phyloP scores from a whole-genome alignment of 352 stramenopile genomes.

The Phytophthora sojae region DNA sequence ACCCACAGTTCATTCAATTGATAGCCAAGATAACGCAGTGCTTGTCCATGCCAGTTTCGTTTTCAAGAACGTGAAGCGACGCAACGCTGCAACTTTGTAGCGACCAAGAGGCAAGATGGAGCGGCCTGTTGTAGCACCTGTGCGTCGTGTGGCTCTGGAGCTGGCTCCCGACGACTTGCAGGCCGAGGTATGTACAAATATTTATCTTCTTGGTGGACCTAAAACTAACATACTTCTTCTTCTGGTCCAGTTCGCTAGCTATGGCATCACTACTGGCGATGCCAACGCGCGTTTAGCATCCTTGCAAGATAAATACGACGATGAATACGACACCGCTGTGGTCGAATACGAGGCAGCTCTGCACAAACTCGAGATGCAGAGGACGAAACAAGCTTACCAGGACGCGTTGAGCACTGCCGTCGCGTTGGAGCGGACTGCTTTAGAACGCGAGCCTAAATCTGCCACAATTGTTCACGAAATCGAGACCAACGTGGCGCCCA shows the following conservation, averaged over 20 bases:
- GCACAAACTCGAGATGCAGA: conserved; percentile 51
- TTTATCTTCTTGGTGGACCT: too few relatives aligned
- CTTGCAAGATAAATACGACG: conserved; percentile 69
- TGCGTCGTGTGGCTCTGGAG: conserved; percentile 54
- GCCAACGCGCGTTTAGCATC: conserved; percentile 44
- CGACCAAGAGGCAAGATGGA: conserved; percentile 17
- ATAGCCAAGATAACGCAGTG: not conserved
- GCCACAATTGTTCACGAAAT: conserved; percentile 63
- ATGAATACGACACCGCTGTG: conserved; percentile 56
- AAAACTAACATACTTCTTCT: not conserved
- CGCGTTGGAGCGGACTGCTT: conserved; percentile 45
- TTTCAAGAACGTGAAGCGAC: conserved; percentile 27
- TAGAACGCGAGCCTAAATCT: conserved; percentile 57
- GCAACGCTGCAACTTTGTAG: not conserved
- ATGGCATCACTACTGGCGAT: conserved; percentile 61
- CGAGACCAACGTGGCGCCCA: conserved; percentile 51
- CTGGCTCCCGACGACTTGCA: conserved; percentile 66
- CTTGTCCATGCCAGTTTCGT: conserved; percentile 18
- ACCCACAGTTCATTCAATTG: too few relatives aligned
- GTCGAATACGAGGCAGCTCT: conserved; percentile 50
- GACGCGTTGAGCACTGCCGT: conserved; percentile 47
- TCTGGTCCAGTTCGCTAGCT: conserved; percentile 51
- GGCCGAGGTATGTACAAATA: conserved; percentile 47
- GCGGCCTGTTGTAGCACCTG: conserved; percentile 32
- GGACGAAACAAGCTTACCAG: conserved; percentile 57